Evolutionary conservation across 2,329 filamentous ascomycete species (phyloP), one percentile per base, ranked within the genome.

Genomic region (Aspergillus uvarum): DNA sequence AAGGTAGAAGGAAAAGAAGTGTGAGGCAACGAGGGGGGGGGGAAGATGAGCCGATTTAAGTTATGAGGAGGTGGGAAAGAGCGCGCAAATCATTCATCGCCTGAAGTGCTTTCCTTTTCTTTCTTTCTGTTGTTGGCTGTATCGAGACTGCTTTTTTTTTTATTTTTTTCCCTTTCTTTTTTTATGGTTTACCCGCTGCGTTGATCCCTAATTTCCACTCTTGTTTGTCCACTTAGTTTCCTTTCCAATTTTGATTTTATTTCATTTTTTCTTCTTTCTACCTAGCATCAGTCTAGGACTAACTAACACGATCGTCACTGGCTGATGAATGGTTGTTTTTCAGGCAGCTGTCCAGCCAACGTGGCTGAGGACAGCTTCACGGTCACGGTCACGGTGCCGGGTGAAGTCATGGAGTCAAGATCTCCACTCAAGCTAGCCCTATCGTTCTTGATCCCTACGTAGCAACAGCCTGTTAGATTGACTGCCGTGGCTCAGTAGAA

Each of bases 291-390:
- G 32, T 35, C 32, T 35, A 16, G 10, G 32, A 35, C 12, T 12
- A 16, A 16, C 5, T 44, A 51, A 55, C 51, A 29, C 35, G 58
- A 60, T 62, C 58, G 51, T 53, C 58, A 59, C 54, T 62, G 60
- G 50, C 14, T 21, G n/a, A 47, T 12, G 29, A 10, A 51, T 42
- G 29, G 22, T 12, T 38, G 26, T 38, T 53, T 61, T 59, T 32
- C 59, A 57, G 61, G 38, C 56, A 47, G 38, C 47, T 60, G 54
- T 63, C 61, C 55, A 61, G 63, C 63, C 67, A 71, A 69, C 67
- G 66, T 71, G 69, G 69, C 63, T 65, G 42, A 65, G 59, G 49
- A 50, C 56, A 54, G 21, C 52, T 51, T 35, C 55, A 52, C 38
- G 14, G 38, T 44, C 16, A 16, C 38, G 63, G 58, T 35, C 55